These are phyloP conservation scores for Didymella pinodella DNA, from an alignment of 2,329 filamentous ascomycete species.

Conservation along the genomic window DNA sequence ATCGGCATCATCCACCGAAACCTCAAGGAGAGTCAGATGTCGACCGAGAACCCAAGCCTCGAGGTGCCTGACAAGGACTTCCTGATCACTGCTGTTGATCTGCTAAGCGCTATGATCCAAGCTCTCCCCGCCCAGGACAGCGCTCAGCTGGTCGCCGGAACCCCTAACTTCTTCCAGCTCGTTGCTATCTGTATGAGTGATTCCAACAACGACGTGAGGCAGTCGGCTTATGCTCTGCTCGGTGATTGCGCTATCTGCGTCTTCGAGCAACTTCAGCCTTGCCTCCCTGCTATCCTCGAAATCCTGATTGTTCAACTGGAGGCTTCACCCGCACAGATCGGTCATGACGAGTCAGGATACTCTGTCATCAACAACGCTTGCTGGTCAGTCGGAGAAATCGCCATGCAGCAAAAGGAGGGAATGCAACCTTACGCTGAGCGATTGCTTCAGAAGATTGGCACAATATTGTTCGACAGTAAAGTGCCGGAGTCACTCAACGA, in stretches of 20 bases:
- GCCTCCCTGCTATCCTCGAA: conserved; percentile 76
- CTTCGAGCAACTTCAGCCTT: conserved; percentile 79
- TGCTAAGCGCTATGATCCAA: conserved; percentile 92
- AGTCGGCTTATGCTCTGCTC: conserved; percentile 93
- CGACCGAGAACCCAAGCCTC: conserved; percentile 70
- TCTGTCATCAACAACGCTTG: conserved; percentile 98
- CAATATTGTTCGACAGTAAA: conserved; percentile 84
- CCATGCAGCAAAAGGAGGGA: conserved; percentile 74
- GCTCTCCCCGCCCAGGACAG: conserved; percentile 79
- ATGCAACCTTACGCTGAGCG: conserved; percentile 81
- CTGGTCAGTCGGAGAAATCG: conserved; percentile 94
- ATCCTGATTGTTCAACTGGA: conserved; percentile 89
- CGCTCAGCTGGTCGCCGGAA: conserved; percentile 75
- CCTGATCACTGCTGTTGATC: conserved; percentile 90
- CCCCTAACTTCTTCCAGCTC: conserved; percentile 88
- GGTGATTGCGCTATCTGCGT: conserved; percentile 95
- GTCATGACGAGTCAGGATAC: conserved; percentile 84
- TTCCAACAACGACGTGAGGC: conserved; percentile 86
- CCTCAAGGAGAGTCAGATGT: conserved; percentile 78
- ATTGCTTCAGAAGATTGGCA: conserved; percentile 77
- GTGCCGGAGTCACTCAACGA: conserved; percentile 88
- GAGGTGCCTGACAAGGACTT: conserved; percentile 96
- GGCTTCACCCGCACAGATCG: conserved; percentile 70
- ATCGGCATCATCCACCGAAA: conserved; percentile 92
- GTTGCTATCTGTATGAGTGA: conserved; percentile 93